These are phyloP conservation scores for Paraglomus occultum DNA, from an alignment of 192 early-diverging fungal genomes.

Conservation along the genomic window DNA sequence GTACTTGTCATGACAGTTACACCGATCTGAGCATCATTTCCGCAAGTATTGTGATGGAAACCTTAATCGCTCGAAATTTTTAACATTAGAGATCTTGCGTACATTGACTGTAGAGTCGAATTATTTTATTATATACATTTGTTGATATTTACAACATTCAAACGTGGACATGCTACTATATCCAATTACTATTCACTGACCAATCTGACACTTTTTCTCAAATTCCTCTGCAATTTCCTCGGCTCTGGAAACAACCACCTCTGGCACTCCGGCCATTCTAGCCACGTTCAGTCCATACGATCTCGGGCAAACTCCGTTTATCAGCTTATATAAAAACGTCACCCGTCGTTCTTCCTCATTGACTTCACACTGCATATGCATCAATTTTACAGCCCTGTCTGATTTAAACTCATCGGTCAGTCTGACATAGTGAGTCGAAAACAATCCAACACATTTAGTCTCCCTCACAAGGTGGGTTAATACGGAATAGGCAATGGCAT, in stretches of 20 bases:
- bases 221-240: conserved; percentile 70
- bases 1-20: too few species aligned
- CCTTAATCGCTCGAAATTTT: too few species aligned
- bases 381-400: conserved; percentile 74
- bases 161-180: too few species aligned
- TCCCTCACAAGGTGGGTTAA: conserved; percentile 80
- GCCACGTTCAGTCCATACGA: conserved; percentile 99
- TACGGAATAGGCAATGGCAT: conserved; percentile 92
- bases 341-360: conserved; percentile 83
- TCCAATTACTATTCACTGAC: too few species aligned
- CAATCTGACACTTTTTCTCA: conserved; percentile 41
- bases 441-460: conserved; percentile 86
- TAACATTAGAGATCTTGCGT: too few species aligned
- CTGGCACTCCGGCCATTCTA: conserved; percentile 90
- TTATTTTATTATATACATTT: too few species aligned
- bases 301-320: conserved; percentile 81
- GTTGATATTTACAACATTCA: too few species aligned
- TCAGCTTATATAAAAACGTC: conserved; percentile 92
- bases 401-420: conserved; percentile 83
- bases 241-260: conserved; percentile 67
- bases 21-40: too few species aligned
- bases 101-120: too few species aligned
- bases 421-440: conserved; percentile 95
- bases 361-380: conserved; percentile 84
- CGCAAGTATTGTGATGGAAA: too few species aligned